These are phyloP conservation scores for Puya raimondii DNA, from an alignment of 176 grass and related monocot genomes.

Conservation along the genomic window DNA sequence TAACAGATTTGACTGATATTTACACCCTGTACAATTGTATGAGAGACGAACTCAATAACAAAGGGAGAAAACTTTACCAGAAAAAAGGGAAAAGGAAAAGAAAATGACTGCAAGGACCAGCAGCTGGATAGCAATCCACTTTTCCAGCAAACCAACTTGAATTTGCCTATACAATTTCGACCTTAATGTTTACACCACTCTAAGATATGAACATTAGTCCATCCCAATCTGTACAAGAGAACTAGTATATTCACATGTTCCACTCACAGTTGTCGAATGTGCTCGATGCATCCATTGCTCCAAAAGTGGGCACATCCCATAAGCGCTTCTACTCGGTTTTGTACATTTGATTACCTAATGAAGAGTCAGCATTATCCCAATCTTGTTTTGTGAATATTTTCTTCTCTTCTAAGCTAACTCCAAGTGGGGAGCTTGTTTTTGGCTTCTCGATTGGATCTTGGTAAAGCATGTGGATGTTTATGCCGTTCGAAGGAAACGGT, in stretches of 20 bases:
- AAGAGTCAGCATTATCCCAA: slow-evolving; percentile 12
- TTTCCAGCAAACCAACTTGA: neutral
- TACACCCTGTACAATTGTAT: neutral
- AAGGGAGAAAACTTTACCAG: neutral
- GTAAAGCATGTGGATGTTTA: slow-evolving; percentile 1
- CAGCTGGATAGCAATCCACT: neutral
- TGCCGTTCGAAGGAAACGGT: slow-evolving; percentile 7
- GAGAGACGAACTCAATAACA: neutral
- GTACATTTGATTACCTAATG: slow-evolving; percentile 26
- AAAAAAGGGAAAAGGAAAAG: neutral
- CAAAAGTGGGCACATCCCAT: slow-evolving; percentile 4
- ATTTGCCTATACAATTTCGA: neutral
- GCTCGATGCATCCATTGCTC: slow-evolving; percentile 7
- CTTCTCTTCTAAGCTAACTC: neutral
- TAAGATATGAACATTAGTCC: neutral
- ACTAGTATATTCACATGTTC: neutral
- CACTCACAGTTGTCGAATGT: neutral
- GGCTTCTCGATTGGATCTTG: slow-evolving; percentile 15
- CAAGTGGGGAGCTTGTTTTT: neutral
- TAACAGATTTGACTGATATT: neutral
- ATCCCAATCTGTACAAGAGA: neutral
- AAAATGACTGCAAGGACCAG: neutral
- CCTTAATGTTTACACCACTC: neutral
- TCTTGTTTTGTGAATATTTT: neutral
- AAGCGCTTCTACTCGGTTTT: slow-evolving; percentile 11